Base-by-base conservation (phyloP, 2,329 filamentous ascomycete genomes). In the Fusarium anguioides region DNA sequence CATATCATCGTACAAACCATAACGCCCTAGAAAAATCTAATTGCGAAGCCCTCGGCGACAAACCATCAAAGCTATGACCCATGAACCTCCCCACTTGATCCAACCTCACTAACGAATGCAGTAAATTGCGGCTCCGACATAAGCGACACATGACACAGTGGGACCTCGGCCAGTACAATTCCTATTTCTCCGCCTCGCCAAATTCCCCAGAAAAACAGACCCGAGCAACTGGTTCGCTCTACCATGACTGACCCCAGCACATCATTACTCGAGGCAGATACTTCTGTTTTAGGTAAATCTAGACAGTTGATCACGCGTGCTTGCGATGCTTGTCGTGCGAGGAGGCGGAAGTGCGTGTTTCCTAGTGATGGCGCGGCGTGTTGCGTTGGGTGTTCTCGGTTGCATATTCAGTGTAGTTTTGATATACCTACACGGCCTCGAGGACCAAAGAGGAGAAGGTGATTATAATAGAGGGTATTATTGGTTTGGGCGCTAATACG, bases 351-450 rank as follows among this genome's bases (percentile, higher is more conserved):
- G 26, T 54, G 51, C 26, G 35, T 54, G 9, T 54, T 54, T 17
- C 44, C 44, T 3, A 26, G n/a, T 5, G 44, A 31, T 9, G 44
- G 20, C 4, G 14, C 10, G 21, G 51, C 33, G 14, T 44, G 51
- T 24, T 54, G 51, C n/a, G 11, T 51, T 1, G 51, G 51, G 0
- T 54, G 51, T 3, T 50, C 51, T 9, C 31, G 44, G 2, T 0
- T 54, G 20, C 51, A 54, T 50, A 54, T 54, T 50, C 51, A 54
- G 14, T 54, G 51, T 23, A 54, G 44, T 3, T 54, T 54, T 26
- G 51, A 54, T 11, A 54, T 54, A 26, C 51, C 51, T 0, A 54
- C 51, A 0, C 11, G 51, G 1, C 44, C 51, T 6, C 4, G 51
- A 15, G 51, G 51, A 0, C 51, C 51, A 0, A 54, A 54, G 5